A percentile compares a stretch with the other conserved stretches of the same genome.
phyloP scores from a whole-genome alignment of 805 yeast genomes.

The Zygoascus tannicola region DNA sequence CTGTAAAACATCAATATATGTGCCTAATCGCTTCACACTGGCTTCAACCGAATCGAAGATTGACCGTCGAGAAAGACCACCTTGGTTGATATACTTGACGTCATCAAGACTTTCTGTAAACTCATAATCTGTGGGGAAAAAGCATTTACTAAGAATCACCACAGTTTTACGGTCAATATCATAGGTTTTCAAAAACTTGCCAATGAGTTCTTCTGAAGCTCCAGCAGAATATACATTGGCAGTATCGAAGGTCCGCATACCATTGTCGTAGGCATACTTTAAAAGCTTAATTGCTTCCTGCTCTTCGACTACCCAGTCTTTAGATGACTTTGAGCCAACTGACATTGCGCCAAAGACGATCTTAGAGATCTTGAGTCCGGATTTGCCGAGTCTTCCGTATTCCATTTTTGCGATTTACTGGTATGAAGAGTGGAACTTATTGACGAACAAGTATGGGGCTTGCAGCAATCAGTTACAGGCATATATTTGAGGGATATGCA shows the following conservation, averaged over 20 bases:
- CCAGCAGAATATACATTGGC: constrained; percentile 39
- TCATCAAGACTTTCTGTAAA: neutral
- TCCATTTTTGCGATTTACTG: neutral
- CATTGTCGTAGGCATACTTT: constrained; percentile 37
- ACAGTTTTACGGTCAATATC: constrained; percentile 44
- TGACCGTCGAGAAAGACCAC: constrained; percentile 39
- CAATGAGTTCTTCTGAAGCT: constrained; percentile 38
- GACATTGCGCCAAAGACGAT: constrained; percentile 35
- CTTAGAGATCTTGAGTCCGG: constrained; percentile 32
- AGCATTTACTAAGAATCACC: constrained; percentile 43
- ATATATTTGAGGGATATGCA: no score
- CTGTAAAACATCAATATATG: constrained; percentile 44
- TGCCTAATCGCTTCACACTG: constrained; percentile 37
- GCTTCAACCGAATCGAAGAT: constrained; percentile 38
- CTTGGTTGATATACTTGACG: constrained; percentile 25
- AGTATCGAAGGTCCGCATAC: constrained; percentile 38
- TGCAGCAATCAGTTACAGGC: no score
- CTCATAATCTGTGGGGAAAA: constrained; percentile 5
- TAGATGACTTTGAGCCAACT: constrained; percentile 30
- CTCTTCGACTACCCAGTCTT: constrained; percentile 34
- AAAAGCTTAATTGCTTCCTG: constrained; percentile 37
- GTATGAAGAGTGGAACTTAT: no score
- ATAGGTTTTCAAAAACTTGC: constrained; percentile 45
- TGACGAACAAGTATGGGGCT: no score
- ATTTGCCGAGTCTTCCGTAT: constrained; percentile 22